Base-by-base conservation (phyloP, 345 rosid species). In the Gossypium anomalum region DNA sequence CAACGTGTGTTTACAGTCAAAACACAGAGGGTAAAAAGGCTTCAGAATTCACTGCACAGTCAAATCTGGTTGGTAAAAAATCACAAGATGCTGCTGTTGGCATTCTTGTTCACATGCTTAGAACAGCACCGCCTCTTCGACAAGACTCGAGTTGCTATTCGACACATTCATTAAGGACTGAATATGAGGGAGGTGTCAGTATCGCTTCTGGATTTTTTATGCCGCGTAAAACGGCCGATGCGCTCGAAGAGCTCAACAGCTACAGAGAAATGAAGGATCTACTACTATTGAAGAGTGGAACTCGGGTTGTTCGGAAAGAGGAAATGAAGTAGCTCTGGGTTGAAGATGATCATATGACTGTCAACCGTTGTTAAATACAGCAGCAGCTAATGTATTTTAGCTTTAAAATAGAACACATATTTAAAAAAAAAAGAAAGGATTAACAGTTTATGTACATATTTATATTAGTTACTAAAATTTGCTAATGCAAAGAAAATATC, bases 81-180 rank as follows among this genome's bases (percentile, higher is more conserved):
- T 93, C 98, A 12, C 97, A 87, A 76, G 92, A 86, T 72, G 98
- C 97, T 52, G 97, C 97, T 27, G 94, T 93, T n/a, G 98, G 97
- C 55, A 80, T 88, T 59, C 89, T 93, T 41, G 97, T 93, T 80
- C 93, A 84, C 75, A 80, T 90, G 94, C 86, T 93, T 71, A 83
- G 92, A 78, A 86, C 87, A 25, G 98, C 98, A 56, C 90, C 92
- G 7, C 93, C 96, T 29, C 83, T 93, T 80, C 82, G 87, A 20
- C 94, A 88, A 82, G 96, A 93, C 79, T 63, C 91, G 2, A 89
- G 93, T 79, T 86, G 87, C 67, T 87, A 83, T 85, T 87, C 87
- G 41, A 77, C 86, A 16, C 87, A 79, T 77, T 83, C 87, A 27
- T 67, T 83, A 70, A 87, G 80, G 78, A 65, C 72, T 38, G 89